Evolutionary conservation across 768 basidiomycete species (phyloP).

Genomic region (Suillus occidentalis): DNA sequence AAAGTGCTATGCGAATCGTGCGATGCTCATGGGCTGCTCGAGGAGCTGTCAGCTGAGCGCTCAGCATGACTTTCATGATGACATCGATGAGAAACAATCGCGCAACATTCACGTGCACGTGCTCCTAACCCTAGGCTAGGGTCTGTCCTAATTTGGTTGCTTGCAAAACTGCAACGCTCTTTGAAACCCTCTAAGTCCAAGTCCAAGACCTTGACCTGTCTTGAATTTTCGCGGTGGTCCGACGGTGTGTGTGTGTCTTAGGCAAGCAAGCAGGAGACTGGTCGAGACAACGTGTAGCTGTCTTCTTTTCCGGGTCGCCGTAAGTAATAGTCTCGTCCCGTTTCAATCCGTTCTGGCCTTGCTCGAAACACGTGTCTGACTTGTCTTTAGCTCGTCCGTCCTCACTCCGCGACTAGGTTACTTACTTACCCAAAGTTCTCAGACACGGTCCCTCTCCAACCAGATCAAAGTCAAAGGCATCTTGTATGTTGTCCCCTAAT

Average conservation of each 20-base stretch:
- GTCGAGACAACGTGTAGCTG: constrained; percentile 13
- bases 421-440: constrained; percentile 20
- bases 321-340: constrained; percentile 12
- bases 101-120: constrained; percentile 3
- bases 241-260: background rate
- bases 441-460: constrained; percentile 7
- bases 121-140: background rate
- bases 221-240: background rate
- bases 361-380: constrained; percentile 46
- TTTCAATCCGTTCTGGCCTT: constrained; percentile 23
- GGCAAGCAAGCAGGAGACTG: constrained; percentile 19
- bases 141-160: constrained; percentile 10
- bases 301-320: constrained; percentile 2
- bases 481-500: constrained; percentile 4
- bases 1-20: background rate
- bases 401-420: constrained; percentile 32
- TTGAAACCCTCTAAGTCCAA: background rate
- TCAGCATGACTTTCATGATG: background rate
- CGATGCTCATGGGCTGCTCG: background rate
- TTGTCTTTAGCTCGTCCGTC: constrained; percentile 39
- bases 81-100: background rate
- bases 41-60: background rate
- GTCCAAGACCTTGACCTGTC: background rate
- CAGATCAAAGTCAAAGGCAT: background rate
- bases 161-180: background rate